These are phyloP conservation scores for Geotrichum aggregatum DNA, from an alignment of 1,139 yeast species.

Conservation along the genomic window DNA sequence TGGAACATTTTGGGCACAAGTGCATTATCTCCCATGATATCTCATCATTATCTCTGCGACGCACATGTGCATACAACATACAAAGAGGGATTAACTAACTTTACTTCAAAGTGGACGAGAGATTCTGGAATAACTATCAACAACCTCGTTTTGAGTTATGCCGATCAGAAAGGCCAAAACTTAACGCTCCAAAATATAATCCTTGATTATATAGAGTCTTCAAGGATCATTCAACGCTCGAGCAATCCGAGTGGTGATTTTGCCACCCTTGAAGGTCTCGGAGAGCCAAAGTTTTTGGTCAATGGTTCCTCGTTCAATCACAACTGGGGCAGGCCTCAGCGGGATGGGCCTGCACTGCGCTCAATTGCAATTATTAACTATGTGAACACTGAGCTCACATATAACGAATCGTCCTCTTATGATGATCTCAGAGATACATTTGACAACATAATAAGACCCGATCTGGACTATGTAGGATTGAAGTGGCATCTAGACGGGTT, in stretches of 20 bases:
- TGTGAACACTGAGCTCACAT: slow-evolving; percentile 44
- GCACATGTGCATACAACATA: too few relatives aligned
- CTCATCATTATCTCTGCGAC: neutral
- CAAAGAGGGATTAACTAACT: too few relatives aligned
- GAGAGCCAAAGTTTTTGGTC: slow-evolving; percentile 82
- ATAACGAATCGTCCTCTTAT: slow-evolving; percentile 28
- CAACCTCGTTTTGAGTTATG: slow-evolving; percentile 54
- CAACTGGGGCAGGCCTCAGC: slow-evolving; percentile 92
- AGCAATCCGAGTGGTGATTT: slow-evolving; percentile 67
- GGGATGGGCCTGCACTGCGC: slow-evolving; percentile 90
- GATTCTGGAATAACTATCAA: slow-evolving; percentile 82
- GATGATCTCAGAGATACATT: slow-evolving; percentile 27
- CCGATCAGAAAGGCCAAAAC: slow-evolving; percentile 39
- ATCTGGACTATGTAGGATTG: slow-evolving; percentile 58
- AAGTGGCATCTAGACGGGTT: slow-evolving; percentile 66
- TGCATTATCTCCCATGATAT: neutral
- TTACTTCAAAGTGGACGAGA: slow-evolving; percentile 82
- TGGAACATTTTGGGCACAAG: neutral
- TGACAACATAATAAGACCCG: slow-evolving; percentile 57
- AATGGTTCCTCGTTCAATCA: slow-evolving; percentile 59
- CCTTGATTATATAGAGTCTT: slow-evolving; percentile 59
- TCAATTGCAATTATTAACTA: slow-evolving; percentile 60
- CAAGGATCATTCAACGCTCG: slow-evolving; percentile 57
- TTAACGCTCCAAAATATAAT: slow-evolving; percentile 40
- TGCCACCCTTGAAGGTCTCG: slow-evolving; percentile 53